These are phyloP conservation scores for Paxillus involutus DNA, from an alignment of 768 basidiomycete species.

Conservation along the genomic window DNA sequence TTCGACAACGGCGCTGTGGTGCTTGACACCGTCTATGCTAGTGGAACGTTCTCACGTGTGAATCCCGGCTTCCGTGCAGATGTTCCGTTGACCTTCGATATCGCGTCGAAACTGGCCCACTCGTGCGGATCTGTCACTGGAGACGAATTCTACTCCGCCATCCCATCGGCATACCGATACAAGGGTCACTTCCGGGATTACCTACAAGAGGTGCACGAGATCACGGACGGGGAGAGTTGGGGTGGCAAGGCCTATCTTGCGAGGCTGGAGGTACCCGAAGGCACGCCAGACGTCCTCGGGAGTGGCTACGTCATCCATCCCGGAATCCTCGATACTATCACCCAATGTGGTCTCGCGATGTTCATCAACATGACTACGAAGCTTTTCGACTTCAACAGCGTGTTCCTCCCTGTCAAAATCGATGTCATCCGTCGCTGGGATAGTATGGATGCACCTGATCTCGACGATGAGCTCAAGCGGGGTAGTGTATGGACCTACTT, in stretches of 20 bases:
- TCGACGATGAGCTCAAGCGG: conserved; percentile 5
- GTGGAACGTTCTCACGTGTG: conserved; percentile 7
- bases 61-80: conserved; percentile 9
- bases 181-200: conserved; percentile 13
- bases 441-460: conserved; percentile 3
- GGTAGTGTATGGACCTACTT: conserved; percentile 11
- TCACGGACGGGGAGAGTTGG: conserved; percentile 8
- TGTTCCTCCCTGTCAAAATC: conserved; percentile 14
- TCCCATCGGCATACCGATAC: conserved; percentile 10
- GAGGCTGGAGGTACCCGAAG: conserved; percentile 11
- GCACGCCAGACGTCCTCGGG: conserved; percentile 9
- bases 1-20: conserved; percentile 7
- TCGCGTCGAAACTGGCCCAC: conserved; percentile 1
- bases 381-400: conserved; percentile 13
- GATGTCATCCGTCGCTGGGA: conserved; percentile 14
- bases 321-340: conserved; percentile 19
- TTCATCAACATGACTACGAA: conserved; percentile 12
- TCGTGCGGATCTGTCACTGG: conserved; percentile 7
- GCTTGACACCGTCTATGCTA: conserved; percentile 12
- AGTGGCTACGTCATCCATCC: conserved; percentile 19
- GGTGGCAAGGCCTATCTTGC: conserved; percentile 11
- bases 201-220: conserved; percentile 4
- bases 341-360: conserved; percentile 11
- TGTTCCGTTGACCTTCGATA: conserved; percentile 1
- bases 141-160: conserved; percentile 12